phyloP scores from a whole-genome alignment of 148 eudicot species.

The Chenopodium suecicum region DNA sequence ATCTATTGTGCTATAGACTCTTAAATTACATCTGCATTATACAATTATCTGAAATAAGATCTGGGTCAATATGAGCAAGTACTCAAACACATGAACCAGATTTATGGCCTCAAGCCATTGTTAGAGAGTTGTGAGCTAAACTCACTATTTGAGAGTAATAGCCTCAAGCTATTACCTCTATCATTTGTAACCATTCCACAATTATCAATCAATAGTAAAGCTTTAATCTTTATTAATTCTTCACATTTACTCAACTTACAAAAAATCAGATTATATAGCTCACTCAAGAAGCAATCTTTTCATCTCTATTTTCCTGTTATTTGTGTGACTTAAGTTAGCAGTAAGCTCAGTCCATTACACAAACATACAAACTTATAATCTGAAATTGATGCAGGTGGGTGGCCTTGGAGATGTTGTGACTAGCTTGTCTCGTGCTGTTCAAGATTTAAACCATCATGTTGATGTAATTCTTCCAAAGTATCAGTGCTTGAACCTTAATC shows the following conservation, averaged over 20 bases:
- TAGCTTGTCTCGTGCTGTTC: constrained; percentile 96
- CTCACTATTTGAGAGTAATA: too few relatives aligned
- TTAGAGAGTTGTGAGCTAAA: too few relatives aligned
- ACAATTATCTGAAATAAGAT: not conserved
- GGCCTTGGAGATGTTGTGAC: constrained; percentile 99
- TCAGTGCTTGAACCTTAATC: constrained; percentile 72
- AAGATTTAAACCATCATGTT: constrained; percentile 88
- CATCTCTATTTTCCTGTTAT: too few relatives aligned
- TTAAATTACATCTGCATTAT: not conserved
- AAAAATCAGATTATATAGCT: too few relatives aligned
- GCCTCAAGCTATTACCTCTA: too few relatives aligned
- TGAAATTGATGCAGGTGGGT: constrained; percentile 71
- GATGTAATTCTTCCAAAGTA: constrained; percentile 90
- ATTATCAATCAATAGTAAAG: too few relatives aligned
- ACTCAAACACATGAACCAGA: not conserved
- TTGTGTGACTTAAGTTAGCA: too few relatives aligned
- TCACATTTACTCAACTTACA: too few relatives aligned
- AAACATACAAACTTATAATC: not conserved
- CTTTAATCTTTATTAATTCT: too few relatives aligned
- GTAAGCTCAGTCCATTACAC: too few relatives aligned
- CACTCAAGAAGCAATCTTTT: too few relatives aligned
- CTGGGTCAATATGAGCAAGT: not conserved
- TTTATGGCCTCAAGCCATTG: not conserved
- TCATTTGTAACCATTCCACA: too few relatives aligned
- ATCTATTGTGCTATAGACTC: not conserved